Percentiles rank a stretch among this genome's conserved stretches.
These are phyloP conservation scores for Solanum pinnatisectum DNA, from an alignment of 257 asterid species.

Conservation along the genomic window DNA sequence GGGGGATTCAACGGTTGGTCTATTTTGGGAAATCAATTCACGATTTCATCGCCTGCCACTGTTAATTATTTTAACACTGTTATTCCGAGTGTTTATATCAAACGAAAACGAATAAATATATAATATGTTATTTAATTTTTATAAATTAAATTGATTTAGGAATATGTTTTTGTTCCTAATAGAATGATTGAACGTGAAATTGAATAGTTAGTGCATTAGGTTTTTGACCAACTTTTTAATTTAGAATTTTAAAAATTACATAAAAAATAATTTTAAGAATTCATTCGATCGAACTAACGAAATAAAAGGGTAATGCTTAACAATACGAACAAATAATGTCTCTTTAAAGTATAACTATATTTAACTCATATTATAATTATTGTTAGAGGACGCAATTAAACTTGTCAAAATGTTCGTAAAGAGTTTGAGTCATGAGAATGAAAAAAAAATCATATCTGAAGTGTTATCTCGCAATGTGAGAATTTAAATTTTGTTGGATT, in stretches of 20 bases:
- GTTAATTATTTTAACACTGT: not conserved
- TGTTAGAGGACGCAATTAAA: not conserved
- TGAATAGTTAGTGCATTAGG: not conserved
- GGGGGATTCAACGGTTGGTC: not conserved
- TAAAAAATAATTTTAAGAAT: not conserved
- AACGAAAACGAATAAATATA: not conserved
- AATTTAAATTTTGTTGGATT: not conserved
- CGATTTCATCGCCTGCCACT: not conserved
- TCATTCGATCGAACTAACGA: not conserved
- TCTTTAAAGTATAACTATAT: not conserved
- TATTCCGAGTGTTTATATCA: not conserved
- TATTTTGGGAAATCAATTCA: not conserved
- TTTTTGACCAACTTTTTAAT: not conserved
- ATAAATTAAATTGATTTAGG: not conserved
- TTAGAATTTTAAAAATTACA: not conserved
- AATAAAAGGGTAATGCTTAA: not conserved
- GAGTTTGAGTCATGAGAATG: not conserved
- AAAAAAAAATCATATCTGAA: not conserved
- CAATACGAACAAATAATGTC: not conserved
- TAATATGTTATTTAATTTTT: not conserved
- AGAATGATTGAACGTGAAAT: not conserved
- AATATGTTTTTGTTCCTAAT: not conserved
- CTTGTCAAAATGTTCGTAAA: not conserved
- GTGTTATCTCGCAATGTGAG: accelerated
- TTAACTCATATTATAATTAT: not conserved